Evolutionary conservation across 495 filamentous ascomycete genomes (phyloP), one percentile per base, ranked within the genome.

Genomic region (Acidiella bohemica): DNA sequence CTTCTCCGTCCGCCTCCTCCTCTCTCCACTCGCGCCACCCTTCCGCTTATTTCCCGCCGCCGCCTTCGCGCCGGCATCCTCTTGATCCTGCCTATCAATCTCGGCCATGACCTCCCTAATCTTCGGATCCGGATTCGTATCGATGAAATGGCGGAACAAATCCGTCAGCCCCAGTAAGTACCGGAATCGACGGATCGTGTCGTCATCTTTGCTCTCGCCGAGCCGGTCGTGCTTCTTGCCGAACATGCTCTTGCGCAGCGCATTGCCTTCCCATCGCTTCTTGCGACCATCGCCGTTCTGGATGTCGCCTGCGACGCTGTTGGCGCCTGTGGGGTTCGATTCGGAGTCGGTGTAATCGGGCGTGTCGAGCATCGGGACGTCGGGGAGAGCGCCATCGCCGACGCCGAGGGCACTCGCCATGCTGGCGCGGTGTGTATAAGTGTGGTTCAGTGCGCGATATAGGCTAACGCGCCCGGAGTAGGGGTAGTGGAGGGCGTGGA

Each of bases 131-230:
- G 86, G 90, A 55, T 93, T 99, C 14, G 86, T 80, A 54, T 95
- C 86, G 64, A 99, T 99, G 61, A 99, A 99, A 61, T 99, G 92
- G 45, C 92, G 82, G 67, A 99, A 99, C 16, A 99, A 72, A 55
- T 99, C 92, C 32, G 92, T 99, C 34, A 96, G 67, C 19, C 92
- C 92, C 5, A 99, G 72, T 1, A 99, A 77, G 55, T 99, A 96
- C 35, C 86, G 82, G 57, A 96, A 97, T 56, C 92, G 71, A 49
- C 90, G 76, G 55, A 94, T 84, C 0, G 86, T 87, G 53, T 99
- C 92, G 66, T 93, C 84, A 62, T 95, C 88, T 84, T 95, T 95
- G 23, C 79, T 86, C 54, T 88, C 81, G 51, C 86, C 85, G 21
- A 99, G 58, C 23, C 75, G 68, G 51, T 87, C 80, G 50, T 95